phyloP scores from a whole-genome alignment of 1,284 basidiomycete species.

The Vanrija pseudolonga region DNA sequence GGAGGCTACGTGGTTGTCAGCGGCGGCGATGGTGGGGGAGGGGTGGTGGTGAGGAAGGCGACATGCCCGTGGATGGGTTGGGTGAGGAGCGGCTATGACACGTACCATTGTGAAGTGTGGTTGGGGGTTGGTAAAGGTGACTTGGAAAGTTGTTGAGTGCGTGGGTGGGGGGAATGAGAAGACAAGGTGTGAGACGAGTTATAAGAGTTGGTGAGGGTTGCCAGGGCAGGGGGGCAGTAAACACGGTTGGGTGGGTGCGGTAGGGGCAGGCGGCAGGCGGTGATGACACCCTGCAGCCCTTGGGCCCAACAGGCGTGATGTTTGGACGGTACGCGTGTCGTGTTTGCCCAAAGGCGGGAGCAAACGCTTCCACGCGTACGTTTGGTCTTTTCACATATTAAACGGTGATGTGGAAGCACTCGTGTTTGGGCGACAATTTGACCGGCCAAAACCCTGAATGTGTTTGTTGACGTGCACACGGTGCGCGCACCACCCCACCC shows the following conservation, averaged over 20 bases:
- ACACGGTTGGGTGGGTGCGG: background rate
- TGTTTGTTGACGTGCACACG: slow-evolving; percentile 2
- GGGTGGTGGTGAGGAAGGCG: too few relatives aligned
- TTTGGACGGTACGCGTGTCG: background rate
- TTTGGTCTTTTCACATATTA: background rate
- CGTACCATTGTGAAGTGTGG: slow-evolving; percentile 31
- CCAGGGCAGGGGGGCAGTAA: too few relatives aligned
- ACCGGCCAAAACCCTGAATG: slow-evolving; percentile 1
- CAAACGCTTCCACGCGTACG: background rate
- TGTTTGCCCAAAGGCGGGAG: too few relatives aligned
- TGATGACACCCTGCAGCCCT: background rate
- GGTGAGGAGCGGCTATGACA: background rate
- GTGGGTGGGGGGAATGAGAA: slow-evolving; percentile 7
- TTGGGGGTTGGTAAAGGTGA: slow-evolving; percentile 8
- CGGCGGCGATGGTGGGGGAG: slow-evolving; percentile 71
- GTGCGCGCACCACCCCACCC: background rate
- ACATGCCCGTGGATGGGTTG: too few relatives aligned
- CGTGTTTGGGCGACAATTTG: background rate
- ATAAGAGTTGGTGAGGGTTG: background rate
- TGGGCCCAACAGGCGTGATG: background rate
- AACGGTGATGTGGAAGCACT: too few relatives aligned
- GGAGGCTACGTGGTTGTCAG: slow-evolving; percentile 47
- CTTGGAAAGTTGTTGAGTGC: slow-evolving; percentile 17
- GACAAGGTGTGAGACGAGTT: background rate
- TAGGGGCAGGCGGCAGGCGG: background rate